These are phyloP conservation scores for Cytospora piceicola DNA, from an alignment of 2,329 filamentous ascomycete species.

Conservation along the genomic window DNA sequence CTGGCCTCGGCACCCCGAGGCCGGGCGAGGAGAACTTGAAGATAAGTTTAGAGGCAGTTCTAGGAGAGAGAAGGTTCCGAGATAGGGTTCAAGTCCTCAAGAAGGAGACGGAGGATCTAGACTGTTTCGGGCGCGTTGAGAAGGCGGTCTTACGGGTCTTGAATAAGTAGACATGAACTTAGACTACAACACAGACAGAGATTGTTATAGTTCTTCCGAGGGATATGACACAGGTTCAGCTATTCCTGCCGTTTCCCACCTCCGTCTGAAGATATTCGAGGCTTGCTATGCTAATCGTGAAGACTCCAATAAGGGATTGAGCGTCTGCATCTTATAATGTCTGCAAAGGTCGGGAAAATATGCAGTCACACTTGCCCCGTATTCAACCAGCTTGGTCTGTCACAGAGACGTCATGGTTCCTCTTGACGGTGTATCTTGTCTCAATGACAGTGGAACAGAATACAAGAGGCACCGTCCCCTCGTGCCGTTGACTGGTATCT, in stretches of 20 bases:
- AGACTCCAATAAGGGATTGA: no score
- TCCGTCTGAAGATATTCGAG: no score
- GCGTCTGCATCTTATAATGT: no score
- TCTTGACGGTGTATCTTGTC: background rate
- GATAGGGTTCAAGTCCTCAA: slow-evolving; percentile 35
- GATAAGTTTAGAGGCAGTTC: slow-evolving; percentile 38
- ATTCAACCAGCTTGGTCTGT: no score
- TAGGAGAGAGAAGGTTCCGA: slow-evolving; percentile 34
- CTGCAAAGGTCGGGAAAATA: no score
- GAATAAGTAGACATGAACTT: background rate
- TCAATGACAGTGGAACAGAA: no score
- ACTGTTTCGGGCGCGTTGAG: slow-evolving; percentile 40
- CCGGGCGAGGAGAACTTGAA: slow-evolving; percentile 37
- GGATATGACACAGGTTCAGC: no score
- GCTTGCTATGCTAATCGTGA: no score
- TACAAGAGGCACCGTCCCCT: no score
- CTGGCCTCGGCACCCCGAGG: slow-evolving; percentile 38
- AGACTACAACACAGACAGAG: background rate
- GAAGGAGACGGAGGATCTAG: slow-evolving; percentile 37
- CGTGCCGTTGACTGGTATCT: no score
- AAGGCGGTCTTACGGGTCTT: slow-evolving; percentile 23
- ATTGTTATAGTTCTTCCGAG: background rate
- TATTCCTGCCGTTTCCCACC: no score
- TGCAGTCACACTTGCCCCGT: no score
- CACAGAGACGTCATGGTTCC: background rate